phyloP scores from a whole-genome alignment of 139 green algal species.

The Coccomyxa sp. region DNA sequence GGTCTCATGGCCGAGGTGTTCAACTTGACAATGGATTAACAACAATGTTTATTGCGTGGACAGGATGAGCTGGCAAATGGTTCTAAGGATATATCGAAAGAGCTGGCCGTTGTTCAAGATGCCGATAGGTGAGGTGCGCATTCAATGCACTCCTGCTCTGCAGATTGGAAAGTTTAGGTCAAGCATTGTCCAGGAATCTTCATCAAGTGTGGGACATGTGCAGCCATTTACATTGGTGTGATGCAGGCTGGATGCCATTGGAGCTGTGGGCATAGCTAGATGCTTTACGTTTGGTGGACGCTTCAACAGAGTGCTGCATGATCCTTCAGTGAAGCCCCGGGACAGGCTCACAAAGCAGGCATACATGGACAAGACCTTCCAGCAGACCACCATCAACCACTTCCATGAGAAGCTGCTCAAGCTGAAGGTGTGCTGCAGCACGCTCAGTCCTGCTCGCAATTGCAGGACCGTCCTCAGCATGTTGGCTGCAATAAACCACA shows the following conservation, averaged over 20 bases:
- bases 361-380: constrained; percentile 41
- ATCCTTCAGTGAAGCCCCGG: constrained; percentile 44
- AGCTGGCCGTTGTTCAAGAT: constrained; percentile 62
- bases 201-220: not conserved
- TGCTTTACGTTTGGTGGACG: constrained; percentile 75
- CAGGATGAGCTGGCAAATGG: constrained; percentile 13
- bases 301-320: constrained; percentile 52
- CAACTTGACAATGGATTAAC: not conserved
- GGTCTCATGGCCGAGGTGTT: too few relatives aligned
- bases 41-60: not conserved
- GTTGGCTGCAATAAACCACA: too few relatives aligned
- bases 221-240: not conserved
- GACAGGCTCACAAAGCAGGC: constrained; percentile 41
- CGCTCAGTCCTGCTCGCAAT: not conserved
- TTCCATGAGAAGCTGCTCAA: constrained; percentile 79
- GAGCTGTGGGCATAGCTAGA: constrained; percentile 73
- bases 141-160: too few relatives aligned
- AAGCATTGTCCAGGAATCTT: not conserved
- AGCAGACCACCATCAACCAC: constrained; percentile 72
- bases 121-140: constrained; percentile 46
- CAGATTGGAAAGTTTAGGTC: too few relatives aligned
- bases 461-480: not conserved
- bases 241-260: constrained; percentile 71
- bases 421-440: constrained; percentile 41
- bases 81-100: not conserved